Evolutionary conservation across 1,284 basidiomycete genomes (phyloP).

Genomic region (Vanrija humicola): DNA sequence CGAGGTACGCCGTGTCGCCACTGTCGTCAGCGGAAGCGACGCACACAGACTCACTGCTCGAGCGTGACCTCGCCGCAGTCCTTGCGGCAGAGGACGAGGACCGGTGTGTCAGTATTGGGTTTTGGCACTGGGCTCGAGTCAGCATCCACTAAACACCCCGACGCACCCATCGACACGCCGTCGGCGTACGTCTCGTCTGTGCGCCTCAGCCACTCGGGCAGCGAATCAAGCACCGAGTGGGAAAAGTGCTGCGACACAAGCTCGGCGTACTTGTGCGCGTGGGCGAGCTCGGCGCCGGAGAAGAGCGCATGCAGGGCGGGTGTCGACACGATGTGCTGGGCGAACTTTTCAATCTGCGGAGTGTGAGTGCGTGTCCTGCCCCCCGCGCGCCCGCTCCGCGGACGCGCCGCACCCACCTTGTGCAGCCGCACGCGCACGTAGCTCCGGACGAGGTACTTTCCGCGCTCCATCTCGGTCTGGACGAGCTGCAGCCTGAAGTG

Average conservation of each 20-base stretch:
- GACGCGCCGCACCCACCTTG: too few species aligned
- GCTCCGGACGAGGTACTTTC: constrained; percentile 80
- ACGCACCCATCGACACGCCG: constrained; percentile 71
- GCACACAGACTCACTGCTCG: constrained; percentile 58
- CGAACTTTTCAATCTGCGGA: constrained; percentile 64
- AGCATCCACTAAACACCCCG: neutral
- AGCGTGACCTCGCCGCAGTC: constrained; percentile 66
- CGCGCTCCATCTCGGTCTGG: constrained; percentile 85
- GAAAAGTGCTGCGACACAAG: constrained; percentile 70
- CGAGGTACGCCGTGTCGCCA: constrained; percentile 40
- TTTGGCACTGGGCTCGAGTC: constrained; percentile 57
- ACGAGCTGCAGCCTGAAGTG: constrained; percentile 86
- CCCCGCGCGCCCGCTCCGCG: too few species aligned
- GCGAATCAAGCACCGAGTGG: constrained; percentile 67
- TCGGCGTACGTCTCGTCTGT: constrained; percentile 63
- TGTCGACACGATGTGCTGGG: constrained; percentile 66
- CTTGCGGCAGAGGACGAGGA: constrained; percentile 71
- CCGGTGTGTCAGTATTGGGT: constrained; percentile 67
- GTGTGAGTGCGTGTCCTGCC: too few species aligned
- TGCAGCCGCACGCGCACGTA: constrained; percentile 79
- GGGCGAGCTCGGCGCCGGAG: constrained; percentile 71
- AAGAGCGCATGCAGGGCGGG: constrained; percentile 66
- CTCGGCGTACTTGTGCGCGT: constrained; percentile 70
- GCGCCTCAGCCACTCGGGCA: constrained; percentile 68
- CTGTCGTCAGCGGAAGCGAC: constrained; percentile 17